phyloP scores from a whole-genome alignment of 352 stramenopile genomes.

The Thraustochytrium sp. region DNA sequence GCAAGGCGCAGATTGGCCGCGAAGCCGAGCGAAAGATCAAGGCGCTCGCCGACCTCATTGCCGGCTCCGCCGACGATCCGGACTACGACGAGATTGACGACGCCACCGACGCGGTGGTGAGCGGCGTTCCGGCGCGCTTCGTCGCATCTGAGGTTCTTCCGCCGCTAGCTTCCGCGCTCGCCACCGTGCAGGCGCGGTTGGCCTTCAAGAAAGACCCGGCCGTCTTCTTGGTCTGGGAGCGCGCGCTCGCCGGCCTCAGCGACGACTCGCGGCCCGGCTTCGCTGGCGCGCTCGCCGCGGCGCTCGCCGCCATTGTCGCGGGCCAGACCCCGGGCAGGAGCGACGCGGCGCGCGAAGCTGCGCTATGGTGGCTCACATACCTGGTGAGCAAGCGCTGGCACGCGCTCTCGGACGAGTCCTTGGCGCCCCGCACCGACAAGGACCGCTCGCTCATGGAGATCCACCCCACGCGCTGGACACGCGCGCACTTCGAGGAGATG shows the following conservation, averaged over 20 bases:
- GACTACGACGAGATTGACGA: constrained; percentile 20
- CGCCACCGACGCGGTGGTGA: background rate
- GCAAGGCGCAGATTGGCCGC: background rate
- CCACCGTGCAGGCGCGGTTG: background rate
- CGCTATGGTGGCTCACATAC: background rate
- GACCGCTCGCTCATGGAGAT: background rate
- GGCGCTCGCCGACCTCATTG: background rate
- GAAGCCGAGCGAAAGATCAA: background rate
- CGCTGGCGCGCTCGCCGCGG: background rate
- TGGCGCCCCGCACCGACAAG: background rate
- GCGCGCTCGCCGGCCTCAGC: background rate
- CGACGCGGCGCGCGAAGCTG: background rate
- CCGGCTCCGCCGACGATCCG: background rate
- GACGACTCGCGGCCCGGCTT: background rate
- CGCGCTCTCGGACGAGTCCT: background rate
- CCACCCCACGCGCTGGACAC: background rate
- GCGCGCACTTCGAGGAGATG: background rate
- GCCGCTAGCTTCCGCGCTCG: background rate
- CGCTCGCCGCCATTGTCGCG: background rate
- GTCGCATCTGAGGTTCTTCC: background rate
- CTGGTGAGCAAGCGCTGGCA: background rate
- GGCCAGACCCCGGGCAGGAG: background rate
- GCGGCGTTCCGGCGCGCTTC: background rate
- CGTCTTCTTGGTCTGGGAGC: background rate
- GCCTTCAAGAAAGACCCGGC: background rate